phyloP scores from a whole-genome alignment of 176 grass and related monocot species.

The Carex scoparia region DNA sequence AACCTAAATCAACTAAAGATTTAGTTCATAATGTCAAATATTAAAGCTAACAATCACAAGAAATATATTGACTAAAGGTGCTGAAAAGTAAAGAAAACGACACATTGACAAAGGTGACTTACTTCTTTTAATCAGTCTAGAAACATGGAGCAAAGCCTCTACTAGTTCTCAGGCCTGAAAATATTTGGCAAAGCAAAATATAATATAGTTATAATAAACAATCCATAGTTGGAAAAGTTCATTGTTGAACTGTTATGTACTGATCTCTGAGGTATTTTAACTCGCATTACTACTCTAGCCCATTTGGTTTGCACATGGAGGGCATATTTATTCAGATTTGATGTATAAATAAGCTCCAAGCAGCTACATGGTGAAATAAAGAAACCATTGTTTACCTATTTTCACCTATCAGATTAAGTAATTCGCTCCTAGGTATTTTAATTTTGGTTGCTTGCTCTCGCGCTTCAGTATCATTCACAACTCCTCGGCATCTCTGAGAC shows the following conservation, averaged over 20 bases:
- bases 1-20: conserved; percentile 2
- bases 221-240: not conserved
- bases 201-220: not conserved
- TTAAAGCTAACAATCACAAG: not conserved
- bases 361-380: not conserved
- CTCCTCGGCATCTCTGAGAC: conserved; percentile 79
- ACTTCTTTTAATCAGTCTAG: not conserved
- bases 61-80: not conserved
- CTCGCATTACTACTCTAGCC: not conserved
- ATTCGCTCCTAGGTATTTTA: conserved; percentile 62
- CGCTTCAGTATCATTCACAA: conserved; percentile 95
- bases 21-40: not conserved
- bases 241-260: not conserved
- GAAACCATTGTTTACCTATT: conserved; percentile 37
- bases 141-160: not conserved
- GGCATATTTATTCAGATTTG: not conserved
- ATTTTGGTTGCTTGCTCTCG: conserved; percentile 61
- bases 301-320: not conserved
- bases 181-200: not conserved
- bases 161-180: conserved; percentile 8
- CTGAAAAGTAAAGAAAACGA: not conserved
- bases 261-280: not conserved
- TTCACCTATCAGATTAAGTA: conserved; percentile 50
- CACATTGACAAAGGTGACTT: not conserved
- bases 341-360: not conserved